Evolutionary conservation across 1,284 basidiomycete species (phyloP).

Genomic region (Coniophora puteana): DNA sequence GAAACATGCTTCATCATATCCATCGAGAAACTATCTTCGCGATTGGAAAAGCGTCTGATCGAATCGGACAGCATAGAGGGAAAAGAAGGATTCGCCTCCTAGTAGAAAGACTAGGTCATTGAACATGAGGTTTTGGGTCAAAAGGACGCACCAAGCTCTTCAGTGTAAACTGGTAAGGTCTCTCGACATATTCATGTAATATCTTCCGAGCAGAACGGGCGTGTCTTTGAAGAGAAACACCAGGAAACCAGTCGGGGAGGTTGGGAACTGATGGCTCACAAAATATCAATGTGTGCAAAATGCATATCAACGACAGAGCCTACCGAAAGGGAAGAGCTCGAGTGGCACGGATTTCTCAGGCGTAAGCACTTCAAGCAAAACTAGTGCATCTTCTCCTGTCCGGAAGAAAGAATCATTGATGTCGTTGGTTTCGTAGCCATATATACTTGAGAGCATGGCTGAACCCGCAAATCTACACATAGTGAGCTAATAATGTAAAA

Average conservation of each 20-base stretch:
- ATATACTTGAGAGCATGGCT: neutral
- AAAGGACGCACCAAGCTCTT: constrained; percentile 7
- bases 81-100: constrained; percentile 6
- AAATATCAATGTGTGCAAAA: neutral
- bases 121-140: no score
- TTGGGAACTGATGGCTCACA: constrained; percentile 1
- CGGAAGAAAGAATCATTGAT: neutral
- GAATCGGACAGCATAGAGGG: constrained; percentile 9
- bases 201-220: neutral
- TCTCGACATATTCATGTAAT: constrained; percentile 5
- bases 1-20: constrained; percentile 9
- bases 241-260: constrained; percentile 11
- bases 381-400: neutral
- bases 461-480: constrained; percentile 1
- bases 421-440: neutral
- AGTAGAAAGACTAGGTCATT: no score
- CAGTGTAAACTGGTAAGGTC: constrained; percentile 8
- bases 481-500: neutral
- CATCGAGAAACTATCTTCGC: neutral
- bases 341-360: constrained; percentile 6
- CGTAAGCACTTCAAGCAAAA: constrained; percentile 3
- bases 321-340: neutral
- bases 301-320: neutral
- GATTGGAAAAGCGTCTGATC: constrained; percentile 1
- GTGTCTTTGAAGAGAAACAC: constrained; percentile 5